These are phyloP conservation scores for Paraurostyla sp. DNA, from an alignment of 73 alveolate genomes.

Conservation along the genomic window DNA sequence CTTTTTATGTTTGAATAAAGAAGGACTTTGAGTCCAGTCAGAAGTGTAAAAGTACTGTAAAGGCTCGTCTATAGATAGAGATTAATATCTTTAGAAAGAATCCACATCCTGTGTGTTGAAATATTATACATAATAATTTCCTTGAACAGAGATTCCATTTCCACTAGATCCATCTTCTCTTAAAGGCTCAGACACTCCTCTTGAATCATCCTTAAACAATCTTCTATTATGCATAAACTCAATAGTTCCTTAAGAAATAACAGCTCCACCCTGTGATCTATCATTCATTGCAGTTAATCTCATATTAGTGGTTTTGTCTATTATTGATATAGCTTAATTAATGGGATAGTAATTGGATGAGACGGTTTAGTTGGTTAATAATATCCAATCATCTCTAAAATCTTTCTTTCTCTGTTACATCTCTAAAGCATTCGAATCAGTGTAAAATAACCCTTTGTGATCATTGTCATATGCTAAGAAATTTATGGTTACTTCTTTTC, in stretches of 20 bases:
- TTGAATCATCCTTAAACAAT: constrained; percentile 54
- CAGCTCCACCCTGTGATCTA: constrained; percentile 94
- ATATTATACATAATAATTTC: background rate
- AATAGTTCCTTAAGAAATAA: constrained; percentile 88
- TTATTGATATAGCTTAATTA: constrained; percentile 81
- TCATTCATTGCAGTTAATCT: constrained; percentile 79
- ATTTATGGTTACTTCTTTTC: constrained; percentile 24
- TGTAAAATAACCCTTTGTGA: constrained; percentile 78
- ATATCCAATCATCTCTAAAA: constrained; percentile 83
- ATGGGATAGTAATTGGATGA: constrained; percentile 96
- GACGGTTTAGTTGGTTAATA: constrained; percentile 72
- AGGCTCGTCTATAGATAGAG: constrained; percentile 36
- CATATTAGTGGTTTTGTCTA: constrained; percentile 72
- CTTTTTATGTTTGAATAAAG: background rate
- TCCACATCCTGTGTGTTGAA: background rate
- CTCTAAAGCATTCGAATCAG: constrained; percentile 88
- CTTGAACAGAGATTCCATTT: background rate
- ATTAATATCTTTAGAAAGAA: constrained; percentile 26
- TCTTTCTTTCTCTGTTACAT: constrained; percentile 79
- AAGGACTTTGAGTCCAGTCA: background rate
- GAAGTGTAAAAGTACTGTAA: background rate
- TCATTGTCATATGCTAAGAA: constrained; percentile 5
- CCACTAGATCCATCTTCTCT: constrained; percentile 57
- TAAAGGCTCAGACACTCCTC: constrained; percentile 74
- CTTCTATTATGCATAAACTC: constrained; percentile 96